phyloP scores from a whole-genome alignment of 2,329 filamentous ascomycete species.

The Venturia carpophila region DNA sequence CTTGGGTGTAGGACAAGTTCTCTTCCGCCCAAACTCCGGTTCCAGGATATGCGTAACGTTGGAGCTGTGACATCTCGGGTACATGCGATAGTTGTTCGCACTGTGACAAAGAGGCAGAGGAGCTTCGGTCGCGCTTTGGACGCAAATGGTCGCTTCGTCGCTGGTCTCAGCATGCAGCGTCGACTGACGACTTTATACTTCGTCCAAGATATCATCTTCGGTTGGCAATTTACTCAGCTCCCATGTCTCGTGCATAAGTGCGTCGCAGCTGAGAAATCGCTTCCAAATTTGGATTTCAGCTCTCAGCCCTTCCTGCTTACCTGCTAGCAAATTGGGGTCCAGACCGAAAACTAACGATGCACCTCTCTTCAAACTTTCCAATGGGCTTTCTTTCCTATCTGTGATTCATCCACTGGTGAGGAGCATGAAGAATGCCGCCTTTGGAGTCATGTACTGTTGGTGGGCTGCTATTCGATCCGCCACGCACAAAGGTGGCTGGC shows the following conservation, averaged over 20 bases:
- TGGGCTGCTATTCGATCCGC: too few species aligned
- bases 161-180: background rate
- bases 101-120: background rate
- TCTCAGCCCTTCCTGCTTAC: background rate
- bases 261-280: background rate
- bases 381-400: too few species aligned
- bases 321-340: background rate
- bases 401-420: too few species aligned
- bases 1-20: conserved; percentile 29
- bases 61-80: conserved; percentile 30
- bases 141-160: background rate
- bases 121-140: background rate
- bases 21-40: conserved; percentile 32
- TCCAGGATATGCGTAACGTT: conserved; percentile 35
- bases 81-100: background rate
- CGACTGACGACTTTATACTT: background rate
- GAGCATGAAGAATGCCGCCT: too few species aligned
- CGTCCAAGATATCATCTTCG: background rate
- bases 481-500: too few species aligned
- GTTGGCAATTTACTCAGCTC: background rate
- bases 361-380: too few species aligned
- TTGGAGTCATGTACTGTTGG: too few species aligned
- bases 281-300: background rate
- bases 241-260: background rate
- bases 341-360: too few species aligned